Evolutionary conservation across 495 filamentous ascomycete genomes (phyloP).

Genomic region (Corynascus novoguineensis): DNA sequence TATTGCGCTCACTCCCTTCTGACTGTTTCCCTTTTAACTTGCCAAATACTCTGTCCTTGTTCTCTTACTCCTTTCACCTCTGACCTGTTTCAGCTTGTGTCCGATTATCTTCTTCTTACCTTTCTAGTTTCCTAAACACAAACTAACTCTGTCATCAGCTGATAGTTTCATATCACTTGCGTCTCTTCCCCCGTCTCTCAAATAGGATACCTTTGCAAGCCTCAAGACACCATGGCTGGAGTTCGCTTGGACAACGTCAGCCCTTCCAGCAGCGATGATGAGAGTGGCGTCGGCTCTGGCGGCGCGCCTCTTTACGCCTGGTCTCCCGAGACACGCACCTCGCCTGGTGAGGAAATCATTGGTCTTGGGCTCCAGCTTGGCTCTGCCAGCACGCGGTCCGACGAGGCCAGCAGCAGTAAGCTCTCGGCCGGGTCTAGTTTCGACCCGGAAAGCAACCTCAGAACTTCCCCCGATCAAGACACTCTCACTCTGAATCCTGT

Average conservation of each 20-base stretch:
- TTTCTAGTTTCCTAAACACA: no score
- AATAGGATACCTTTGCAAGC: background rate
- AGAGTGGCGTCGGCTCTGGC: background rate
- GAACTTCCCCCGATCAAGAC: background rate
- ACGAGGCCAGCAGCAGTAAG: background rate
- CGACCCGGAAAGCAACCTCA: background rate
- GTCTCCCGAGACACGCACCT: background rate
- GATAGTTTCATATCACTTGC: background rate
- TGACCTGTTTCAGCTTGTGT: no score
- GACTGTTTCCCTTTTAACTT: no score
- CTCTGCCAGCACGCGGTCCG: background rate
- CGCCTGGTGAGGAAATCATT: background rate
- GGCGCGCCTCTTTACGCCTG: slow-evolving; percentile 6
- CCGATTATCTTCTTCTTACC: no score
- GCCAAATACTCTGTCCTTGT: no score
- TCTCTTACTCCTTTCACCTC: no score
- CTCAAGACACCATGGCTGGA: background rate
- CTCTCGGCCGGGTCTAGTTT: background rate
- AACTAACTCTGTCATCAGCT: background rate
- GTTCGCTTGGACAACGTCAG: background rate
- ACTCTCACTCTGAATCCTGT: background rate
- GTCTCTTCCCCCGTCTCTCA: background rate
- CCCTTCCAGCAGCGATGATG: slow-evolving; percentile 2
- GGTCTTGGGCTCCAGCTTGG: background rate
- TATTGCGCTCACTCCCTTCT: no score